Evolutionary conservation across 495 filamentous ascomycete genomes (phyloP).

Genomic region (Talaromyces wortmannii): DNA sequence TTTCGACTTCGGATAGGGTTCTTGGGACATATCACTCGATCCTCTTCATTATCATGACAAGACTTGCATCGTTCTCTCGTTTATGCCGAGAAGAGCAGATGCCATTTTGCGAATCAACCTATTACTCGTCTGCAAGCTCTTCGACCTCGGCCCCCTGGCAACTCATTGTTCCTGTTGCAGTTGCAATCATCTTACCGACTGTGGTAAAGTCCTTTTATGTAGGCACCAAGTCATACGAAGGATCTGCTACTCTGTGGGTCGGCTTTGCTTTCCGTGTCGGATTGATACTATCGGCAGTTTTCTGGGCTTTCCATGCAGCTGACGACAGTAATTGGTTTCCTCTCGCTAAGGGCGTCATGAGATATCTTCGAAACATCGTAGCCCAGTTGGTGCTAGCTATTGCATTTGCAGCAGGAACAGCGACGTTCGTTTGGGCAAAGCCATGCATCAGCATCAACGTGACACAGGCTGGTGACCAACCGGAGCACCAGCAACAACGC

Average conservation of each 20-base stretch:
- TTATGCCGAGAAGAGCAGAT: slow-evolving; percentile 98
- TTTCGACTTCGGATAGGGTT: slow-evolving; percentile 52
- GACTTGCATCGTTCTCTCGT: slow-evolving; percentile 80
- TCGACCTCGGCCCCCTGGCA: slow-evolving; percentile 94
- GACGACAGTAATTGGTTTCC: slow-evolving; percentile 84
- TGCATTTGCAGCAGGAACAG: slow-evolving; percentile 59
- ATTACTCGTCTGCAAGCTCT: slow-evolving; percentile 84
- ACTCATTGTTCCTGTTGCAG: slow-evolving; percentile 66
- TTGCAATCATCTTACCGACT: slow-evolving; percentile 66
- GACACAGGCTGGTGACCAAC: slow-evolving; percentile 18
- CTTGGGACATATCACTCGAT: slow-evolving; percentile 78
- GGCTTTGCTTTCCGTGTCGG: slow-evolving; percentile 70
- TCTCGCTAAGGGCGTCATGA: slow-evolving; percentile 54
- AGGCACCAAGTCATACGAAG: slow-evolving; percentile 75
- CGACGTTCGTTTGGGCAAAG: slow-evolving; percentile 67
- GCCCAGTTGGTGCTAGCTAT: slow-evolving; percentile 69
- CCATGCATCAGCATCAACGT: slow-evolving; percentile 60
- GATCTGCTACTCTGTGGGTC: slow-evolving; percentile 76
- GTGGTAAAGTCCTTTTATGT: slow-evolving; percentile 73
- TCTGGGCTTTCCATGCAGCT: slow-evolving; percentile 86
- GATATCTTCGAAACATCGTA: slow-evolving; percentile 64
- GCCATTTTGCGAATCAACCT: slow-evolving; percentile 92
- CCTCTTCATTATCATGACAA: slow-evolving; percentile 73
- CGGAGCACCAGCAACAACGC: slow-evolving; percentile 27
- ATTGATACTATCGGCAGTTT: slow-evolving; percentile 68